Evolutionary conservation across 495 filamentous ascomycete genomes (phyloP).

Genomic region (Entonaema liquescens): DNA sequence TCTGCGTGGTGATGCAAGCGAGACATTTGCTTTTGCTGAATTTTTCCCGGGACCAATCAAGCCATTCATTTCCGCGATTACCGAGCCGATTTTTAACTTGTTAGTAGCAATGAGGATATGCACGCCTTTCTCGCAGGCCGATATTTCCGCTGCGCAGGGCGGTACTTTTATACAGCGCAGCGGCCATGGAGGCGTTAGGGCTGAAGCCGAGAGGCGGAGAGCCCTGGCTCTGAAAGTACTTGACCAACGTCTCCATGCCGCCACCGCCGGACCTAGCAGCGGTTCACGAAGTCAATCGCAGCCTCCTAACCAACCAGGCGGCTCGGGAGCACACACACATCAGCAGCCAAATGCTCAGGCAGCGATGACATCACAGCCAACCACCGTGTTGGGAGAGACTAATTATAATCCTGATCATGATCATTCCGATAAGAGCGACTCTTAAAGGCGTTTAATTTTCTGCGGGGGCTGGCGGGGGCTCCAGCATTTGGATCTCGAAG

Average conservation of each 20-base stretch:
- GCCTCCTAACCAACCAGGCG: conserved; percentile 51
- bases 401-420: conserved; percentile 72
- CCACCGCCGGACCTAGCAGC: conserved; percentile 61
- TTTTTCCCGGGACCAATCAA: conserved; percentile 93
- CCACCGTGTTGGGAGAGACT: conserved; percentile 70
- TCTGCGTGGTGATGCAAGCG: conserved; percentile 86
- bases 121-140: conserved; percentile 85
- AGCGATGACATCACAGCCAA: conserved; percentile 55
- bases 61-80: conserved; percentile 74
- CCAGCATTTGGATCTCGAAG: conserved; percentile 16
- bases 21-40: conserved; percentile 92
- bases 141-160: conserved; percentile 75
- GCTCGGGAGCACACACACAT: conserved; percentile 59
- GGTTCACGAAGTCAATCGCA: conserved; percentile 52
- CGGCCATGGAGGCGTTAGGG: conserved; percentile 75
- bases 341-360: conserved; percentile 58
- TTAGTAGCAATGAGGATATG: conserved; percentile 79
- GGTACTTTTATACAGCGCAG: conserved; percentile 63
- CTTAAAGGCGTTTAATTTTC: conserved; percentile 22
- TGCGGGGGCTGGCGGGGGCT: neutral
- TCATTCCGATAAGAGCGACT: conserved; percentile 50
- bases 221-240: conserved; percentile 89
- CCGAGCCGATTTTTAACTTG: conserved; percentile 75
- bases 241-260: conserved; percentile 89
- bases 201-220: conserved; percentile 90